Conservation (phyloP, 2,329 filamentous ascomycete species). For the Alternaria panax region DNA sequence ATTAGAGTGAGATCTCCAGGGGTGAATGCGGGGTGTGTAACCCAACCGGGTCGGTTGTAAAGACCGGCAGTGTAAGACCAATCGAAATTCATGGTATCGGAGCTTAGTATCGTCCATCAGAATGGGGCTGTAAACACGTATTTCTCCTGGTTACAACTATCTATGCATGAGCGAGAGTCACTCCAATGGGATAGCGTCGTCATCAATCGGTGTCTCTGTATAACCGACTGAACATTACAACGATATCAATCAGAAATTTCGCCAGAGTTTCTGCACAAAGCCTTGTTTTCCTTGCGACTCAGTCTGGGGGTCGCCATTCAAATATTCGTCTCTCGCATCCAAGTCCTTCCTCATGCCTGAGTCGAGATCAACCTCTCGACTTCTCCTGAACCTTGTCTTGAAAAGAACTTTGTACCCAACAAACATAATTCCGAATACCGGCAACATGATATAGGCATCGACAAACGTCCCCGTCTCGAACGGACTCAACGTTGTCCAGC, state of each 20-base stretch:
- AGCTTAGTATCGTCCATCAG: neutral
- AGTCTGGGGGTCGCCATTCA: constrained; percentile 12
- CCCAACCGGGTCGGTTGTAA: neutral
- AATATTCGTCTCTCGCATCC: constrained; percentile 34
- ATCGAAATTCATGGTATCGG: neutral
- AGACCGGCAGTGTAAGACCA: neutral
- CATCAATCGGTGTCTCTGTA: neutral
- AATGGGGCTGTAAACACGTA: neutral
- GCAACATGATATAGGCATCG: constrained; percentile 62
- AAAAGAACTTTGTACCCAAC: constrained; percentile 57
- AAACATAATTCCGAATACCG: constrained; percentile 58
- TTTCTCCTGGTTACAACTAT: neutral
- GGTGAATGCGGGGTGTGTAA: neutral
- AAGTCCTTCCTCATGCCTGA: constrained; percentile 48
- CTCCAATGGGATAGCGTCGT: neutral
- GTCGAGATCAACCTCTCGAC: constrained; percentile 51
- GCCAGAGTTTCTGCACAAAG: constrained; percentile 18
- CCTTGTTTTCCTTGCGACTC: constrained; percentile 15
- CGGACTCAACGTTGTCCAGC: constrained; percentile 61
- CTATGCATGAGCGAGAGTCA: neutral
- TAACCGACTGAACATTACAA: neutral
- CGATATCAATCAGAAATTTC: constrained; percentile 10
- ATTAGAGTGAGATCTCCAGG: neutral
- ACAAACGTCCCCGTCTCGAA: constrained; percentile 61
- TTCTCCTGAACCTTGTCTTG: constrained; percentile 47